phyloP scores from a whole-genome alignment of 495 filamentous ascomycete species.

The Extremus antarcticus region DNA sequence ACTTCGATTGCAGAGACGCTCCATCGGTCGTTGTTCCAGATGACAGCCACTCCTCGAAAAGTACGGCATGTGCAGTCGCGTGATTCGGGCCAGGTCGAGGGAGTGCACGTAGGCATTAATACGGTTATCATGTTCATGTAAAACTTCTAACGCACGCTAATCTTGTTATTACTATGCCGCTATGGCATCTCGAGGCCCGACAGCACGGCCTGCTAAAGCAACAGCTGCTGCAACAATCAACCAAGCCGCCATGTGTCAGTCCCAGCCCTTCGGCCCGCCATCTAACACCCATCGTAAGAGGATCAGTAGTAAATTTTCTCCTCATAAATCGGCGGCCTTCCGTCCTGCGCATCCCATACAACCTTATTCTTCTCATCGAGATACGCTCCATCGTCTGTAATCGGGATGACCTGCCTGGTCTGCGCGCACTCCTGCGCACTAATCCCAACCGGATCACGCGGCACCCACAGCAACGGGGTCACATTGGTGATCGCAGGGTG shows the following conservation, averaged over 20 bases:
- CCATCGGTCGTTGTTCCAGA: no score
- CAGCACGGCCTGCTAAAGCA: background rate
- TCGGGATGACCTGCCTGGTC: constrained; percentile 40
- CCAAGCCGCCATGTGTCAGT: no score
- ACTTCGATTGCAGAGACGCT: no score
- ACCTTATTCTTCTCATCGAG: constrained; percentile 53
- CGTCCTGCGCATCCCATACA: constrained; percentile 39
- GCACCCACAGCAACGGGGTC: constrained; percentile 58
- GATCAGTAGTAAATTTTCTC: constrained; percentile 28
- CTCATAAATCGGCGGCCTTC: constrained; percentile 27
- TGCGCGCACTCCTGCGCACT: constrained; percentile 51
- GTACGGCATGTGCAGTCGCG: no score
- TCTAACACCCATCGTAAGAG: no score
- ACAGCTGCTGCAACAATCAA: no score
- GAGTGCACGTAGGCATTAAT: background rate
- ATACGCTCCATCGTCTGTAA: constrained; percentile 55
- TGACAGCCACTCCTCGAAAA: no score
- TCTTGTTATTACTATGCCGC: background rate
- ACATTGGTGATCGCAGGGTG: constrained; percentile 54
- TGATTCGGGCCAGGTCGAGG: no score
- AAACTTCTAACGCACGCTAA: background rate
- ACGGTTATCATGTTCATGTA: background rate
- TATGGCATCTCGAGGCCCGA: background rate
- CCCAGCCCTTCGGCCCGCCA: no score
- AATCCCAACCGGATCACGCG: constrained; percentile 53